Percentiles rank a stretch among this genome's conserved stretches.
Evolutionary conservation across 2,329 filamentous ascomycete genomes (phyloP).

Genomic region (Fusarium buxicola): DNA sequence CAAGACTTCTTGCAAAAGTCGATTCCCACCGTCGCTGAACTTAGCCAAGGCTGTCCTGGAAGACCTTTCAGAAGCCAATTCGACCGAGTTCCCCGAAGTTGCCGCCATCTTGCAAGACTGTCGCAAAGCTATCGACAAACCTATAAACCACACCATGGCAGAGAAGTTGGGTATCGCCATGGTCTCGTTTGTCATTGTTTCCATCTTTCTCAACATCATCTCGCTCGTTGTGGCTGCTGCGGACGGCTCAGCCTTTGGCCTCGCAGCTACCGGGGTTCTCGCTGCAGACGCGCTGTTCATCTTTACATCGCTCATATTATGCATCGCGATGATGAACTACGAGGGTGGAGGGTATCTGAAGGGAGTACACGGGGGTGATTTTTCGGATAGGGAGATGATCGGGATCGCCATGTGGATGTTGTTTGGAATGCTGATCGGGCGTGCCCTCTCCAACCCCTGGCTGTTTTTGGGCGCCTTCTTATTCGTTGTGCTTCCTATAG

Average conservation of each 20-base stretch:
- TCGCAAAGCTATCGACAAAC: conserved; percentile 20
- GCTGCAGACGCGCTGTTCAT: conserved; percentile 29
- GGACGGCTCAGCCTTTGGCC: background rate
- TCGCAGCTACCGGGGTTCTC: background rate
- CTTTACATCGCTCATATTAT: conserved; percentile 30
- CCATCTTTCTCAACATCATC: conserved; percentile 26
- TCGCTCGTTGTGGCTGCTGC: conserved; percentile 19
- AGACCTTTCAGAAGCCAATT: conserved; percentile 16
- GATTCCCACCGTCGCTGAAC: conserved; percentile 34
- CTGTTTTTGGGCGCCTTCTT: conserved; percentile 1
- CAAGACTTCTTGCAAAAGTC: conserved; percentile 14
- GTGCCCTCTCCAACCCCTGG: conserved; percentile 19
- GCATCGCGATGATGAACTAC: conserved; percentile 37
- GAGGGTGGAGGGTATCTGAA: conserved; percentile 34
- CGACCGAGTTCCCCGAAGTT: background rate
- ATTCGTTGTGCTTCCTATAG: conserved; percentile 18
- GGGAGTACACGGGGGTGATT: conserved; percentile 5
- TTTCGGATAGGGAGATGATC: conserved; percentile 35
- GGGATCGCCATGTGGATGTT: conserved; percentile 35
- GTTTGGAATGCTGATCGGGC: conserved; percentile 28
- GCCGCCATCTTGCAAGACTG: conserved; percentile 12
- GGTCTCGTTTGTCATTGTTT: conserved; percentile 27
- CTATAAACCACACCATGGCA: conserved; percentile 19
- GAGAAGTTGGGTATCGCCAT: conserved; percentile 18
- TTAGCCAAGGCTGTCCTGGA: conserved; percentile 27